A percentile compares a stretch with the other conserved stretches of the same genome.
Conservation (phyloP, 2,329 filamentous ascomycete species). For the Myriosclerotinia curreyana region DNA sequence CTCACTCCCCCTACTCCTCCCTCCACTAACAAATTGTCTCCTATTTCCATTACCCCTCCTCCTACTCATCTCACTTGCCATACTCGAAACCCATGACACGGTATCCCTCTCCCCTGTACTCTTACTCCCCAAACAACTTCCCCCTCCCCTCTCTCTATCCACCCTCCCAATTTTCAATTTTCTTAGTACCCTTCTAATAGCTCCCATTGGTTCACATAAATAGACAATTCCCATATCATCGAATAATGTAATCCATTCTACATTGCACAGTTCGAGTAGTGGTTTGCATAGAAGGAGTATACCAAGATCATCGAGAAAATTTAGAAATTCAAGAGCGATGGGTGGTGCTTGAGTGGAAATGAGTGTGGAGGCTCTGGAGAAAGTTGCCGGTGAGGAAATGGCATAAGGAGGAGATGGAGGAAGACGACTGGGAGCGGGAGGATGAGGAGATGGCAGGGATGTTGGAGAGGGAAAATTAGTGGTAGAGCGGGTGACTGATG, state of each 20-base stretch:
- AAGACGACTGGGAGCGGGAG: neutral
- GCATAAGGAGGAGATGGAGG: neutral
- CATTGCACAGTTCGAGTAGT: slow-evolving; percentile 23
- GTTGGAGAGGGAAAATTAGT: neutral
- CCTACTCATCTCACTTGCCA: neutral
- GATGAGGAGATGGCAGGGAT: neutral
- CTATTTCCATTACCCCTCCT: neutral
- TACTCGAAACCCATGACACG: neutral
- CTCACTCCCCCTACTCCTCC: too few species aligned
- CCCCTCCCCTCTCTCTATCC: neutral
- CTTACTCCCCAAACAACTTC: slow-evolving; percentile 4
- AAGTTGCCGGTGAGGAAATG: neutral
- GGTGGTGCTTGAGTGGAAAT: neutral
- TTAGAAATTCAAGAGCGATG: slow-evolving; percentile 23
- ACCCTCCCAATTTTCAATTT: neutral
- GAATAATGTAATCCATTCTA: slow-evolving; percentile 28
- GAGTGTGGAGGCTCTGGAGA: slow-evolving; percentile 4
- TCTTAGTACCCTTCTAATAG: neutral
- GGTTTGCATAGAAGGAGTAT: slow-evolving; percentile 29
- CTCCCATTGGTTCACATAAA: slow-evolving; percentile 9
- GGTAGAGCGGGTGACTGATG: neutral
- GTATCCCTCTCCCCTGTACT: slow-evolving; percentile 2
- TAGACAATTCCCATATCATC: slow-evolving; percentile 31
- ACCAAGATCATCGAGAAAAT: slow-evolving; percentile 34
- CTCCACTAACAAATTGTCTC: neutral